phyloP scores from a whole-genome alignment of 345 rosid genomes.

The Hevea brasiliensis region DNA sequence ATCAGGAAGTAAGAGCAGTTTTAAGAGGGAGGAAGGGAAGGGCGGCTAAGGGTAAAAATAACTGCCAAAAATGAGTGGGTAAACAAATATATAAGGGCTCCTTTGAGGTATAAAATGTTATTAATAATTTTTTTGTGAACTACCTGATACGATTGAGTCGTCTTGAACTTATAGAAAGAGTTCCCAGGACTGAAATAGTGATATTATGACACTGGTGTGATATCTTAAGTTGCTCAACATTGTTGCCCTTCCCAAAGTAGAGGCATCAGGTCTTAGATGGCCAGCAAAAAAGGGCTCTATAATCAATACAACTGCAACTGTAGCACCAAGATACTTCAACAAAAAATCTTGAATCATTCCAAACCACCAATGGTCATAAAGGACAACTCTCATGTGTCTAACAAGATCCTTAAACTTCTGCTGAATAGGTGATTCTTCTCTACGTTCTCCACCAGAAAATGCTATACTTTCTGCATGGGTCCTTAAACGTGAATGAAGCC shows the following conservation, averaged over 20 bases:
- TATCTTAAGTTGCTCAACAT: slow-evolving; percentile 99
- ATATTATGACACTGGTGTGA: slow-evolving; percentile 91
- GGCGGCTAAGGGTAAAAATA: no score
- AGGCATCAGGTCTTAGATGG: slow-evolving; percentile 77
- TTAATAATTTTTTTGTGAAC: neutral
- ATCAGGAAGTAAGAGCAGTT: no score
- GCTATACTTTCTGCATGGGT: slow-evolving; percentile 99
- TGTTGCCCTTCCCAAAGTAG: slow-evolving; percentile 91
- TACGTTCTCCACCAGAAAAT: slow-evolving; percentile 90
- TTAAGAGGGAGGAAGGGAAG: no score
- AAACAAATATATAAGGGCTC: no score
- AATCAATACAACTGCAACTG: slow-evolving; percentile 88
- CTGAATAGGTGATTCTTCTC: slow-evolving; percentile 89
- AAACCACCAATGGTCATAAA: slow-evolving; percentile 99
- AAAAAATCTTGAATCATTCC: slow-evolving; percentile 99
- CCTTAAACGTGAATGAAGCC: slow-evolving; percentile 95
- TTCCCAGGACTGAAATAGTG: slow-evolving; percentile 93
- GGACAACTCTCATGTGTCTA: slow-evolving; percentile 72
- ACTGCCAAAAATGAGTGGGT: no score
- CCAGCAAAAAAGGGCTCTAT: slow-evolving; percentile 98
- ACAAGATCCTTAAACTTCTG: slow-evolving; percentile 74
- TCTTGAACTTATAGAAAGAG: slow-evolving; percentile 91
- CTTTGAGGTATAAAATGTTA: no score
- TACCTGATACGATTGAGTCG: slow-evolving; percentile 96
- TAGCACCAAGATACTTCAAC: slow-evolving; percentile 95